Evolutionary conservation across 2,329 filamentous ascomycete species (phyloP).

Genomic region (Nigrospora sphaerica): DNA sequence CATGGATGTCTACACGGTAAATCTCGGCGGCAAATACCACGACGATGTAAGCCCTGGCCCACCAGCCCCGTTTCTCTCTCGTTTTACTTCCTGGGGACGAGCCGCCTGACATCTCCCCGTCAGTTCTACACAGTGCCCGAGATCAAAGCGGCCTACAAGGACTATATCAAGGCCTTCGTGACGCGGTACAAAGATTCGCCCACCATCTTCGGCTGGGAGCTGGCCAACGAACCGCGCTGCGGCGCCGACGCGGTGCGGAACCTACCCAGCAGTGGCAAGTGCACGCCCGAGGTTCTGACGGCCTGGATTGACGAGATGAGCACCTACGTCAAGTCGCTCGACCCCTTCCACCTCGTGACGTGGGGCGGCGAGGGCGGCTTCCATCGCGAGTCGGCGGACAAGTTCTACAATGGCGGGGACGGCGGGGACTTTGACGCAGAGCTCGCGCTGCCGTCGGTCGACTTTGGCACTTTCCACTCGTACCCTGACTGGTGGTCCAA

Average conservation of each 20-base stretch:
- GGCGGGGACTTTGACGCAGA: constrained; percentile 48
- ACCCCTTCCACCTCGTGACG: constrained; percentile 45
- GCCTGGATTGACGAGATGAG: constrained; percentile 48
- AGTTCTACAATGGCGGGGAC: constrained; percentile 38
- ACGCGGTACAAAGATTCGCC: constrained; percentile 50
- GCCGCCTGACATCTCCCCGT: background rate
- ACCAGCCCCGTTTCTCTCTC: background rate
- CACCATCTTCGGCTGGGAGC: constrained; percentile 61
- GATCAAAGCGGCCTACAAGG: constrained; percentile 46
- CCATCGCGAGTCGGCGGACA: constrained; percentile 33
- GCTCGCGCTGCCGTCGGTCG: constrained; percentile 37
- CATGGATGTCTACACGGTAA: constrained; percentile 53
- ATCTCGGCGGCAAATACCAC: constrained; percentile 43
- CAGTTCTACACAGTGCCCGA: constrained; percentile 41
- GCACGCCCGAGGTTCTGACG: constrained; percentile 33
- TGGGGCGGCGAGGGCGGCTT: constrained; percentile 54
- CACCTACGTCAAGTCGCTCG: constrained; percentile 44
- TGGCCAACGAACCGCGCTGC: constrained; percentile 55
- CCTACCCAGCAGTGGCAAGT: constrained; percentile 31
- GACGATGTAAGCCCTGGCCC: constrained; percentile 32
- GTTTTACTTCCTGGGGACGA: background rate
- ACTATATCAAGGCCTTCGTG: constrained; percentile 53
- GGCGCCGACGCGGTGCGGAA: constrained; percentile 37
- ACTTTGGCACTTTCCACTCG: constrained; percentile 48
- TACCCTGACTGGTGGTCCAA: constrained; percentile 51